Evolutionary conservation across 805 yeast species (phyloP).

Genomic region (Ogataea sp.): DNA sequence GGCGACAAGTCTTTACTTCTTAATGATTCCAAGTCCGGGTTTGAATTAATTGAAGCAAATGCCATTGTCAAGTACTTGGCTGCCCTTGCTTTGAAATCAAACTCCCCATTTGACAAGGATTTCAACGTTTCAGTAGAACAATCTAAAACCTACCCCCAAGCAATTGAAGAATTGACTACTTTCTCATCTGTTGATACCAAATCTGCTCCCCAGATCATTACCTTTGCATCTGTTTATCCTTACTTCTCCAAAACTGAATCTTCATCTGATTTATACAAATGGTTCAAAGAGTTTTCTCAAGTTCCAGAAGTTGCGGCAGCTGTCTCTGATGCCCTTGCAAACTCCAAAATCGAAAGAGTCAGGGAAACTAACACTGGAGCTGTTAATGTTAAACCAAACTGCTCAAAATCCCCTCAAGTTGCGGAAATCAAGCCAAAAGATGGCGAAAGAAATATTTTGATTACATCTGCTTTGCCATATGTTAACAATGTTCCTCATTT

Average conservation of each 20-base stretch:
- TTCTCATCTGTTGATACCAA: constrained; percentile 21
- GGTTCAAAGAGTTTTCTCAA: constrained; percentile 35
- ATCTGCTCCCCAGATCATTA: constrained; percentile 46
- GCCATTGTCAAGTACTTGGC: constrained; percentile 61
- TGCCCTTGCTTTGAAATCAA: constrained; percentile 11
- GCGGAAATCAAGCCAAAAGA: constrained; percentile 50
- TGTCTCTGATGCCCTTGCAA: constrained; percentile 35
- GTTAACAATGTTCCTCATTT: constrained; percentile 98
- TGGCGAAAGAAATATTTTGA: constrained; percentile 70
- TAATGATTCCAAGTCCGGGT: constrained; percentile 28
- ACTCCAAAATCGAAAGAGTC: constrained; percentile 34
- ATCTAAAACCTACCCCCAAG: constrained; percentile 29
- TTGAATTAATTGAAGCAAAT: constrained; percentile 54
- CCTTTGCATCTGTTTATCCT: constrained; percentile 53
- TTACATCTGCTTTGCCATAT: constrained; percentile 95
- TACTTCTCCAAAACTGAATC: constrained; percentile 14
- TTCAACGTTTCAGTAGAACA: constrained; percentile 28
- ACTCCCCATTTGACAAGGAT: constrained; percentile 10
- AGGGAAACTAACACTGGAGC: constrained; percentile 35
- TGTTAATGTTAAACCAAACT: constrained; percentile 13
- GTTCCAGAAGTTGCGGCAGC: constrained; percentile 35
- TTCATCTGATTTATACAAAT: constrained; percentile 13
- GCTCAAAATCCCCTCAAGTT: constrained; percentile 6
- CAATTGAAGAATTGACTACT: constrained; percentile 4
- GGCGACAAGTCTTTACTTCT: constrained; percentile 12